Base-by-base conservation (phyloP, 352 stramenopile genomes). In the Bremia lactucae region DNA sequence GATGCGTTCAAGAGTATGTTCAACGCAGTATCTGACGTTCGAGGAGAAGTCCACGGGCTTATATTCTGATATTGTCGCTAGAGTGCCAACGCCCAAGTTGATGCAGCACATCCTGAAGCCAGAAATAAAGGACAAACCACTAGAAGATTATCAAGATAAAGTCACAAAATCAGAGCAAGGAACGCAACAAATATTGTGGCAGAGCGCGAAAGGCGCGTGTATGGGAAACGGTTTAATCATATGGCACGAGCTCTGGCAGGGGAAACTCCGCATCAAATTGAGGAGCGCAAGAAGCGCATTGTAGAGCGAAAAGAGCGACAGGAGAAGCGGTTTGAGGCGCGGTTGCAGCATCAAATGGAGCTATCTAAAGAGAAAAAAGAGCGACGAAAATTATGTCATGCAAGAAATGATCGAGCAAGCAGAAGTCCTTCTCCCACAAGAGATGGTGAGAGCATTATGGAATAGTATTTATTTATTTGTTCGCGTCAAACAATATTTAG, bases 251-350 rank as follows among this genome's bases (percentile, higher is more conserved):
- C 67, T 13, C 45, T 90, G 10, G 67, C 67, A 13, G 71, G 74
- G 0, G 47, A 80, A 37, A 90, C 74, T 6, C 63, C 67, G 9
- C 78, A 86, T 46, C 78, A 90, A 31, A 59, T 71, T 24, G 52
- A 72, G 26, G 67, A 70, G 42, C 74, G 72, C 13, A 57, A 51
- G 7, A 50, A 57, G 18, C 68, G 74, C 15, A 67, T 83, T 22
- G 44, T 55, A 7, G 66, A 76, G 26, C 72, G 72, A 13, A 31
- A 59, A 10, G 56, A 68, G 31, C 68, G 74, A 13, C 68, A 85
- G 25, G 59, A 73, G 19, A 63, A 66, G 33, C 66, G 78, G 0
- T 13, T 69, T 15, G 34, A 63, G 9, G 58, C 36, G 14, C 69
- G 73, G 23, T 20, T 78, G 15, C 62, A 73, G 36, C 68, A 79